These are phyloP conservation scores for Raffaelea albimanens DNA, from an alignment of 2,329 filamentous ascomycete species.

Conservation along the genomic window DNA sequence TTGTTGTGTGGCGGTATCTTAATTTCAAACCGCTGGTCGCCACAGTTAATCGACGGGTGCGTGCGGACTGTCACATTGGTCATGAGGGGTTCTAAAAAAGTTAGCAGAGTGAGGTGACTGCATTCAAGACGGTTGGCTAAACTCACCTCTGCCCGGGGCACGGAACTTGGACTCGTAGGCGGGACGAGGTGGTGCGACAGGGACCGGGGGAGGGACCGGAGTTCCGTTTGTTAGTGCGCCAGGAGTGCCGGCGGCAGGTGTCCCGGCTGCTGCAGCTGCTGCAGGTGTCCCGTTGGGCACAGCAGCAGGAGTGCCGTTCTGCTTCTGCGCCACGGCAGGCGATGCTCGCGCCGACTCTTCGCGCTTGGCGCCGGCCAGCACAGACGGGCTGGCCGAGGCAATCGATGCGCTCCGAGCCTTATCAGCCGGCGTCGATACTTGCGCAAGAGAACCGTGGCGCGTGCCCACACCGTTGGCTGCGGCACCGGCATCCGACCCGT, in stretches of 20 bases:
- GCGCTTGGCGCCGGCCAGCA: constrained; percentile 20
- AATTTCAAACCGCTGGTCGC: constrained; percentile 52
- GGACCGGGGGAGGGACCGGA: constrained; percentile 13
- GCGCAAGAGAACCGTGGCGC: constrained; percentile 1
- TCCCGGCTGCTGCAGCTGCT: constrained; percentile 1
- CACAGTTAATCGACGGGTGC: constrained; percentile 53
- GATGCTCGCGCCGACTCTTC: constrained; percentile 25
- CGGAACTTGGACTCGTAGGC: constrained; percentile 26
- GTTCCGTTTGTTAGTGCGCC: constrained; percentile 1
- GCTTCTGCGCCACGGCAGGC: constrained; percentile 15
- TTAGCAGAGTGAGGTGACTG: constrained; percentile 14
- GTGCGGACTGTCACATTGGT: constrained; percentile 56
- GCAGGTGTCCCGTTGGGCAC: constrained; percentile 19
- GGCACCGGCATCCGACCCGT: constrained; percentile 20
- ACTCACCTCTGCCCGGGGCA: constrained; percentile 32
- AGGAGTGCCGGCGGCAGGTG: constrained; percentile 1
- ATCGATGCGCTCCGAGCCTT: constrained; percentile 32
- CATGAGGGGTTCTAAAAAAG: constrained; percentile 50
- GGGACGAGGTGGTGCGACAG: constrained; percentile 24
- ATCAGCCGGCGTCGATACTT: constrained; percentile 19
- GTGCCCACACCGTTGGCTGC: constrained; percentile 18
- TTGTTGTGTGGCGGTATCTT: constrained; percentile 56
- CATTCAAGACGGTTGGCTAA: background rate
- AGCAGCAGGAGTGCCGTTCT: constrained; percentile 20
- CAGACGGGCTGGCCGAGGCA: constrained; percentile 36